Percentiles rank a stretch among this genome's conserved stretches.
phyloP scores from a whole-genome alignment of 2,329 filamentous ascomycete species.

The Aspergillus quadrilineatus region DNA sequence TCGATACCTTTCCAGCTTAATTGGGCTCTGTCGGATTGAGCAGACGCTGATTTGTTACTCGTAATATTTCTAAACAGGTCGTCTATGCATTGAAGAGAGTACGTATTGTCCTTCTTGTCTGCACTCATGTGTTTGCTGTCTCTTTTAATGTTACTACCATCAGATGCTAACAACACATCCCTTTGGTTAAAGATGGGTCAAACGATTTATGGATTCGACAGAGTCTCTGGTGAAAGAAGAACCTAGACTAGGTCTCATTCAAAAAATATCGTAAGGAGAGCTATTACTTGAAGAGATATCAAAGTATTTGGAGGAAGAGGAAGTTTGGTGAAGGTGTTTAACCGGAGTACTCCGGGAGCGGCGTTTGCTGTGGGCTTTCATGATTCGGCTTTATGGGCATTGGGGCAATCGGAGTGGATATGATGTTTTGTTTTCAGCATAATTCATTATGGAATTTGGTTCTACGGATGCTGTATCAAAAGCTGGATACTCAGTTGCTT shows the following conservation, averaged over 20 bases:
- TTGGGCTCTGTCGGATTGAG: too few relatives aligned
- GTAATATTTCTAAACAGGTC: slow-evolving; percentile 10
- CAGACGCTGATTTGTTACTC: not conserved
- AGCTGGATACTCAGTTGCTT: too few relatives aligned
- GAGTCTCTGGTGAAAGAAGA: not conserved
- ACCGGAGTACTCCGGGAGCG: not conserved
- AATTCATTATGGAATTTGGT: too few relatives aligned
- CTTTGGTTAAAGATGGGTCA: not conserved
- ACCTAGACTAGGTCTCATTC: not conserved
- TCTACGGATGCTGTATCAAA: too few relatives aligned
- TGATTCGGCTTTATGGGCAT: too few relatives aligned
- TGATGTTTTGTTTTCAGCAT: too few relatives aligned
- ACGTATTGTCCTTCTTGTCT: not conserved
- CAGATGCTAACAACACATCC: not conserved
- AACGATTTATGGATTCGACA: not conserved
- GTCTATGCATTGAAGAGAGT: slow-evolving; percentile 17
- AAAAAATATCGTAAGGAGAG: not conserved
- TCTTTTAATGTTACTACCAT: not conserved
- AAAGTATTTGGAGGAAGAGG: too few relatives aligned
- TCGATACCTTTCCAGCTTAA: too few relatives aligned
- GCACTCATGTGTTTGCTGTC: not conserved
- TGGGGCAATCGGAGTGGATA: too few relatives aligned
- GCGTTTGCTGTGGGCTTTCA: not conserved
- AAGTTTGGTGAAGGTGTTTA: too few relatives aligned
- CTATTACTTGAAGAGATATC: not conserved